phyloP scores from a whole-genome alignment of 257 asterid species.

The Solanum chmielewskii region DNA sequence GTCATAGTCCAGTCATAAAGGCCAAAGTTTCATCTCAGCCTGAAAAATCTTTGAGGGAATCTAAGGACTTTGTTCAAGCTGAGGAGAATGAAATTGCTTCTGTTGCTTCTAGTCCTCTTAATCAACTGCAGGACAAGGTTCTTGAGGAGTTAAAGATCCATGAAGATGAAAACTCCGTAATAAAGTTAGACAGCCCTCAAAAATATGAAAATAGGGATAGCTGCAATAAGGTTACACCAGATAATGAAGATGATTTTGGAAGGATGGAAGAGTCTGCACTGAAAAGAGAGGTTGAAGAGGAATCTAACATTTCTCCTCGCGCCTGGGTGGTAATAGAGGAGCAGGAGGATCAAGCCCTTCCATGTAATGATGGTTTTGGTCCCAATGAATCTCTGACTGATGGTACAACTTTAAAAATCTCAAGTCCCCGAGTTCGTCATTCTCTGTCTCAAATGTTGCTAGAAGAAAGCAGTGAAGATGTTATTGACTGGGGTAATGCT shows the following conservation, averaged over 20 bases:
- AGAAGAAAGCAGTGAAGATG: slow-evolving; percentile 86
- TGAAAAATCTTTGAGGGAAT: slow-evolving; percentile 29
- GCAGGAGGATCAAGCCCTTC: slow-evolving; percentile 38
- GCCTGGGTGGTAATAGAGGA: slow-evolving; percentile 96
- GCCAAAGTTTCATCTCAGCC: slow-evolving; percentile 1
- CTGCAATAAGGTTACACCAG: slow-evolving; percentile 16
- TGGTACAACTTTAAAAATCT: slow-evolving; percentile 31
- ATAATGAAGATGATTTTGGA: slow-evolving; percentile 6
- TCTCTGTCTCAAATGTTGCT: slow-evolving; percentile 98
- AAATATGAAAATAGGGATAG: slow-evolving; percentile 33
- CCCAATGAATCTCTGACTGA: slow-evolving; percentile 30
- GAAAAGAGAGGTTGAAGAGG: slow-evolving; percentile 43
- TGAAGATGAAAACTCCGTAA: slow-evolving; percentile 8
- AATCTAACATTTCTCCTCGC: slow-evolving; percentile 64
- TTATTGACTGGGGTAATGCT: slow-evolving; percentile 82
- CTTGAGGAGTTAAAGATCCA: slow-evolving; percentile 14
- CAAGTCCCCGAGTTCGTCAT: slow-evolving; percentile 89
- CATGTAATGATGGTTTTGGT: slow-evolving; percentile 14
- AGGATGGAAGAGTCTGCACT: slow-evolving; percentile 21
- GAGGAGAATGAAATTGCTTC: slow-evolving; percentile 31
- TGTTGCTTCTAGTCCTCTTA: slow-evolving; percentile 25
- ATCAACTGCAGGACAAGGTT: slow-evolving; percentile 35
- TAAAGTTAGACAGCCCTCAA: slow-evolving; percentile 22
- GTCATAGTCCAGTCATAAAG: slow-evolving; percentile 13
- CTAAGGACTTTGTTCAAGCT: slow-evolving; percentile 15